phyloP scores from a whole-genome alignment of 768 basidiomycete species.

The Leccinellum luteum region DNA sequence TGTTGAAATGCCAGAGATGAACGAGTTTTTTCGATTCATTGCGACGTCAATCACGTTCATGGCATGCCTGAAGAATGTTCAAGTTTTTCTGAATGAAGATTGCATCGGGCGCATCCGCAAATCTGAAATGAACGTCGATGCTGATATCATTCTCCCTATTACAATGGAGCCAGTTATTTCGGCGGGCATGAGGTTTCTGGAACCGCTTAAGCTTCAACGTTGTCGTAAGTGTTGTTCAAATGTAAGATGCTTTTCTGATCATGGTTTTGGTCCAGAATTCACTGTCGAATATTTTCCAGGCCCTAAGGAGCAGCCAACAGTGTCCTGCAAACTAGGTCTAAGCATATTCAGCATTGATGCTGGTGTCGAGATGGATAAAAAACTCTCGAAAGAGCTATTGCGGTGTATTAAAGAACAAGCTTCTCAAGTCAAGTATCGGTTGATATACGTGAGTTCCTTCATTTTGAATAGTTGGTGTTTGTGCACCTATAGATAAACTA shows the following conservation, averaged over 20 bases:
- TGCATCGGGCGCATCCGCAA: conserved; percentile 64
- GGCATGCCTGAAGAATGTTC: conserved; percentile 66
- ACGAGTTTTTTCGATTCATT: conserved; percentile 86
- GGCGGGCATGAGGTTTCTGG: conserved; percentile 64
- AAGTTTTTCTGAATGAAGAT: conserved; percentile 75
- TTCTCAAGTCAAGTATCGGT: background rate
- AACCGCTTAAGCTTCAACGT: conserved; percentile 53
- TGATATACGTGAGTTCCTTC: conserved; percentile 7
- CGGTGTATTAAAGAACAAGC: conserved; percentile 5
- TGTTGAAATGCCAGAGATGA: conserved; percentile 65
- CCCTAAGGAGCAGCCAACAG: background rate
- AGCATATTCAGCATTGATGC: conserved; percentile 25
- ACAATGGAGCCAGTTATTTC: conserved; percentile 43
- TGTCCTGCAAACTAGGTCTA: conserved; percentile 15
- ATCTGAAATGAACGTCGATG: conserved; percentile 44
- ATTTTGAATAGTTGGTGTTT: too few species aligned
- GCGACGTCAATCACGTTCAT: conserved; percentile 92
- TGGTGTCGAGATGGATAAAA: background rate
- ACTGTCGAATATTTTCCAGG: background rate
- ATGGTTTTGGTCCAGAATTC: too few species aligned
- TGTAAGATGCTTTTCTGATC: too few species aligned
- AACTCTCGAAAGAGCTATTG: background rate
- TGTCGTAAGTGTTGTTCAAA: too few species aligned
- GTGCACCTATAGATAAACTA: background rate
- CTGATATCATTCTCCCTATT: conserved; percentile 44